Base-by-base conservation (phyloP, 176 grass and related monocot genomes). In the Raddia guianensis region DNA sequence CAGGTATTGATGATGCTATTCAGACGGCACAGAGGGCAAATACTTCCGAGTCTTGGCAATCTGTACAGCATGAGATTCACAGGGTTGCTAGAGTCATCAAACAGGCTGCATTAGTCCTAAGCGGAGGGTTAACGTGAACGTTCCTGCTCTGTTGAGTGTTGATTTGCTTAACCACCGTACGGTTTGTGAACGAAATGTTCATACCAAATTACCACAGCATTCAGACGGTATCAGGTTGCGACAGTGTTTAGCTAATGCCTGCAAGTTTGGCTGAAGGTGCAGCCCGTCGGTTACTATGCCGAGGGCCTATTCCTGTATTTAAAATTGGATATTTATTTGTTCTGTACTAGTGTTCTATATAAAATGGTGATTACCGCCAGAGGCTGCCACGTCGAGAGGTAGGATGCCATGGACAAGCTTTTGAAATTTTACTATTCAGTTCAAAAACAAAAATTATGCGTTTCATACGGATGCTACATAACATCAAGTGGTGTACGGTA, bases 31-130 rank as follows among this genome's bases (percentile, higher is more conserved):
- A 88, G 82, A 95, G 50, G 7, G 67, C 54, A 63, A 88, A 84
- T 71, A 89, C 83, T 66, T 78, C 73, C 0, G 74, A 93, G 1
- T 90, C 90, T 27, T 95, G 77, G 88, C 58, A 61, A 80, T 84
- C 63, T 57, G 81, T 93, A 50, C 90, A 95, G 50, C 92, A 98
- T 75, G 88, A 98, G 87, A 79, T 95, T 70, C 73, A 90, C 72
- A 93, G 92, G 85, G 66, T 78, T 8, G 87, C 95, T n/a, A 81
- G 95, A 69, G 92, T 72, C 19, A 87, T 98, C 21, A 88, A 55
- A 15, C 90, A 93, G 50, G 86, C 96, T 58, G 80, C 86, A 13
- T 48, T 80, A 33, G 90, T 95, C 70, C 79, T 98, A 14, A 78
- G 72, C 5, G 96, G 92, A 79, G 79, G 75, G 60, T 63, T 95